These are phyloP conservation scores for Nannochloropsis oceanica DNA, from an alignment of 108 stramenopile genomes.

Conservation along the genomic window DNA sequence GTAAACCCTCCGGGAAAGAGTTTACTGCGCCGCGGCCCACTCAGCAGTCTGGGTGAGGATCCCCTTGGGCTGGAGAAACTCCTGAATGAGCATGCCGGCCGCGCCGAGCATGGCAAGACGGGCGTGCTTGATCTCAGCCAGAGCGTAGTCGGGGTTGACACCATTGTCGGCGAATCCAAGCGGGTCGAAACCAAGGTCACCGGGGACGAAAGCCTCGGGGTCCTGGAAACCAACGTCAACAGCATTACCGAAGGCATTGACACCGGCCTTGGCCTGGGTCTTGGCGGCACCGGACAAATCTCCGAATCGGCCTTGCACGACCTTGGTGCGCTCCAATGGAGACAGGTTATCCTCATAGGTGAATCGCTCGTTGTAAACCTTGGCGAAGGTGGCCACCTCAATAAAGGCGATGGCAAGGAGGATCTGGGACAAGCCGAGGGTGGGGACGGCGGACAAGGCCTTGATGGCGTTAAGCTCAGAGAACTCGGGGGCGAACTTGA, in stretches of 20 bases:
- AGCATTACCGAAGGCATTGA: neutral
- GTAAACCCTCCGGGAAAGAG: neutral
- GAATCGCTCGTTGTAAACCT: slow-evolving; percentile 2
- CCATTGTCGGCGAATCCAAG: slow-evolving; percentile 25
- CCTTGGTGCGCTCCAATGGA: slow-evolving; percentile 15
- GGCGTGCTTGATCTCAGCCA: slow-evolving; percentile 39
- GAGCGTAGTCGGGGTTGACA: slow-evolving; percentile 31
- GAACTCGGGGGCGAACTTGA: slow-evolving; percentile 34
- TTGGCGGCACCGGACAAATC: slow-evolving; percentile 26
- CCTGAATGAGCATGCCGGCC: slow-evolving; percentile 31
- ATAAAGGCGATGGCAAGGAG: slow-evolving; percentile 23
- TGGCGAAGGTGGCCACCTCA: slow-evolving; percentile 26
- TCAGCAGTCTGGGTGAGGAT: neutral
- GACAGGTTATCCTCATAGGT: slow-evolving; percentile 23
- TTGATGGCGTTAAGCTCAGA: slow-evolving; percentile 38
- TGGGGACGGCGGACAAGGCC: slow-evolving; percentile 32
- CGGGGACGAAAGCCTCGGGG: slow-evolving; percentile 1
- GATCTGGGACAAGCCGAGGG: slow-evolving; percentile 35
- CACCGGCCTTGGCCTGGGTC: neutral
- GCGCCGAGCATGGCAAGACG: slow-evolving; percentile 38
- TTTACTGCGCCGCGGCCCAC: neutral
- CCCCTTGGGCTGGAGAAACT: neutral
- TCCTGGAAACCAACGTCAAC: slow-evolving; percentile 1
- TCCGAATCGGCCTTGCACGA: neutral
- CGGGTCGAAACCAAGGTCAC: slow-evolving; percentile 35